phyloP scores from a whole-genome alignment of 345 rosid species.

The Pistacia vera region DNA sequence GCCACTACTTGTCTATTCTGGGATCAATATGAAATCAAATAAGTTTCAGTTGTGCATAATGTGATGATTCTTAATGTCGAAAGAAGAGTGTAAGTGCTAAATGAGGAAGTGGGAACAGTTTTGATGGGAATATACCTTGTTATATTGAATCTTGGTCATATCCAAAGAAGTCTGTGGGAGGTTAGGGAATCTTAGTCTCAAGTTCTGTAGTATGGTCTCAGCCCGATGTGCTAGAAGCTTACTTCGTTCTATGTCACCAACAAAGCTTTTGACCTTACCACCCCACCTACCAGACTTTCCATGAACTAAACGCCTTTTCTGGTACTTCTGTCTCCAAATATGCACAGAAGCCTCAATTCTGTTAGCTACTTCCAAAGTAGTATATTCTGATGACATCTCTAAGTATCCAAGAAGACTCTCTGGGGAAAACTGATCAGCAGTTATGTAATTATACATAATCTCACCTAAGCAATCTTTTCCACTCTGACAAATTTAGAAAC shows the following conservation, averaged over 20 bases:
- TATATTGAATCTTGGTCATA: constrained; percentile 38
- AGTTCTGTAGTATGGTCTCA: constrained; percentile 26
- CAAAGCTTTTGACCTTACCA: constrained; percentile 39
- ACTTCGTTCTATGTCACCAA: constrained; percentile 14
- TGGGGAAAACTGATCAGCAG: constrained; percentile 35
- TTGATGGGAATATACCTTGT: constrained; percentile 29
- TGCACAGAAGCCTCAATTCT: constrained; percentile 46
- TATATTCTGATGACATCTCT: constrained; percentile 41
- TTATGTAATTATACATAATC: constrained; percentile 30
- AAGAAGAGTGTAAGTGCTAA: background rate
- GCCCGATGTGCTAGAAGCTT: constrained; percentile 25
- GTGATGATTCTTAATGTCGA: background rate
- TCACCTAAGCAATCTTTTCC: constrained; percentile 43
- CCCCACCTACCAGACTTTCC: constrained; percentile 25
- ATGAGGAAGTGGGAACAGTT: background rate
- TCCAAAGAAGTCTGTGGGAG: constrained; percentile 29
- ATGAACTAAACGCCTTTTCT: constrained; percentile 14
- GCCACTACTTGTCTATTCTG: no score
- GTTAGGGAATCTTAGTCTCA: constrained; percentile 19
- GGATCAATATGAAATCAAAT: no score
- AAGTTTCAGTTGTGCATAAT: background rate
- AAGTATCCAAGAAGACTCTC: constrained; percentile 39
- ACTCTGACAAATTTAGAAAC: constrained; percentile 27
- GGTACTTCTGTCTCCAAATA: constrained; percentile 44
- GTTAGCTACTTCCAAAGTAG: constrained; percentile 46